phyloP scores from a whole-genome alignment of 1,284 basidiomycete species.

The Leccinum fuscescens region DNA sequence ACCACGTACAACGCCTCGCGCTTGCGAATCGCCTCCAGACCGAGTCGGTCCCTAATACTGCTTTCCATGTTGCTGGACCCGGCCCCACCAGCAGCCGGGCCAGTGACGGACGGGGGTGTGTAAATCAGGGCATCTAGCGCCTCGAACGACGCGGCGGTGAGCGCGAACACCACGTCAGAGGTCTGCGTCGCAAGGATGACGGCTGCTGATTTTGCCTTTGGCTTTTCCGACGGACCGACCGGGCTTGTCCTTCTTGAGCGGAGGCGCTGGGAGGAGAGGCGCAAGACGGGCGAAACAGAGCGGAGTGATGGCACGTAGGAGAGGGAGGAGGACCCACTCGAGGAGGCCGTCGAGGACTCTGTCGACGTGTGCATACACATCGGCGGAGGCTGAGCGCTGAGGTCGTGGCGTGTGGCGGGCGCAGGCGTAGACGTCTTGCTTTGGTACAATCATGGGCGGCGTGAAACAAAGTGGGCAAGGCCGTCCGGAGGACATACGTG shows the following conservation, averaged over 20 bases:
- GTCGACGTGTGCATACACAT: slow-evolving; percentile 8
- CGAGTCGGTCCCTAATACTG: neutral
- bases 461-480: slow-evolving; percentile 19
- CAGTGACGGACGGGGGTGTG: no score
- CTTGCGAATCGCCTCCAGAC: slow-evolving; percentile 29
- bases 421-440: neutral
- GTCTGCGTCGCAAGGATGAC: no score
- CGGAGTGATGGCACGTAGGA: slow-evolving; percentile 12
- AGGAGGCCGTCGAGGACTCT: slow-evolving; percentile 23
- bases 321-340: slow-evolving; percentile 21
- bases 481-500: slow-evolving; percentile 17
- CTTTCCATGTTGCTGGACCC: no score
- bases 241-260: no score
- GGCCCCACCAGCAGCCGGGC: no score
- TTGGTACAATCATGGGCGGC: slow-evolving; percentile 9
- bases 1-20: slow-evolving; percentile 23
- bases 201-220: no score
- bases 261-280: slow-evolving; percentile 1
- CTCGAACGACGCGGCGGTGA: slow-evolving; percentile 24
- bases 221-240: no score
- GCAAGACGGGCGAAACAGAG: slow-evolving; percentile 22
- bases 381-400: no score
- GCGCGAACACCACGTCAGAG: slow-evolving; percentile 7
- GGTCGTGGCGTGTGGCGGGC: no score
- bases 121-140: slow-evolving; percentile 1